Conservation (phyloP, 192 early-diverging fungal genomes). For the Coemansia sp. region DNA sequence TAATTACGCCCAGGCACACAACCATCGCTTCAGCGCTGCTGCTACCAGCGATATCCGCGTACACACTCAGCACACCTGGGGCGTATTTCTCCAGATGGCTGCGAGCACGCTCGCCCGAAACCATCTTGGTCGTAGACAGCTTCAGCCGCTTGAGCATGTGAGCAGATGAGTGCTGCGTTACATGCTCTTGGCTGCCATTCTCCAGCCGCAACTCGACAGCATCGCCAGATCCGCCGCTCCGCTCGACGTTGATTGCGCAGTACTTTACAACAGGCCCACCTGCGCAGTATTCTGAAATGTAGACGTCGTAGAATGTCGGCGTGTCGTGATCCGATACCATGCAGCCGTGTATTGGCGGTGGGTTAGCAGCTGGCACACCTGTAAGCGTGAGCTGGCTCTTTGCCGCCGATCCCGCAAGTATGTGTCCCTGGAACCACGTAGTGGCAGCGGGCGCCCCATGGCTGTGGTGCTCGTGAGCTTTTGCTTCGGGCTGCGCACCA, state of each 20-base stretch:
- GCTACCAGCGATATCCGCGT: not conserved
- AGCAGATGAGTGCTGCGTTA: not conserved
- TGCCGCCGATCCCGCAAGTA: not conserved
- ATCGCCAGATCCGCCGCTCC: conserved; percentile 30
- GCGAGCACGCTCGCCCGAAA: conserved; percentile 20
- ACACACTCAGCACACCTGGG: conserved; percentile 6
- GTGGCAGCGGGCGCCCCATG: not conserved
- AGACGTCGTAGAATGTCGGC: conserved; percentile 31
- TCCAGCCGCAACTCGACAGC: conserved; percentile 20
- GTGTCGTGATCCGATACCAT: conserved; percentile 28
- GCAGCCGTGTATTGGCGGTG: conserved; percentile 30
- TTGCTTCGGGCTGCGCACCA: not conserved
- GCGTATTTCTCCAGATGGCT: conserved; percentile 20
- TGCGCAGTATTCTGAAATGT: conserved; percentile 13
- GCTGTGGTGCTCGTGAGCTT: not conserved
- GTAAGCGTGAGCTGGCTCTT: conserved; percentile 15
- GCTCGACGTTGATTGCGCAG: conserved; percentile 26
- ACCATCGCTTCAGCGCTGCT: not conserved
- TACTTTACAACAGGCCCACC: not conserved
- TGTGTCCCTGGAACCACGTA: conserved; percentile 38
- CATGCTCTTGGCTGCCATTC: not conserved
- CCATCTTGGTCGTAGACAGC: conserved; percentile 26
- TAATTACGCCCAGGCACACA: conserved; percentile 16
- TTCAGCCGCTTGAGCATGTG: not conserved
- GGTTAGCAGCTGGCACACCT: conserved; percentile 18